Conservation (phyloP, 176 grass and related monocot genomes). For the Triticum dicoccoides region DNA sequence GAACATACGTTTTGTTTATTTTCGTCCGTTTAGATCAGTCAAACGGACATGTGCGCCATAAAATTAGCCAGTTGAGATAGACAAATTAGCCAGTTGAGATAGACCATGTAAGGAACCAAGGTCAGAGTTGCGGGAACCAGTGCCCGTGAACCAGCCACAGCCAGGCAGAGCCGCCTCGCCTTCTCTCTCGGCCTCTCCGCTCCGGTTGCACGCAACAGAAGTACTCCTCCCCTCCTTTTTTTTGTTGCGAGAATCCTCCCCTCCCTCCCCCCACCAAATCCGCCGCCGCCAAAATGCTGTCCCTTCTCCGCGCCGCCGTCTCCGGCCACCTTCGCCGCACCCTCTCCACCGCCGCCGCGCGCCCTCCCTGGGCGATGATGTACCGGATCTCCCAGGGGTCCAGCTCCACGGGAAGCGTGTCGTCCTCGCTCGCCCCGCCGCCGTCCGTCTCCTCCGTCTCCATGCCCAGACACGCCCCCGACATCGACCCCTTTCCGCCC, state of each 20-base stretch:
- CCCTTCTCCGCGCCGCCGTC: background rate
- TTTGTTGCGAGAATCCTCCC: background rate
- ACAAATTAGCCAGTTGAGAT: too few relatives aligned
- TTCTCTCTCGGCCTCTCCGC: background rate
- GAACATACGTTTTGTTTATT: too few relatives aligned
- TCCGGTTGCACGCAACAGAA: too few relatives aligned
- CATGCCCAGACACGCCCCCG: background rate
- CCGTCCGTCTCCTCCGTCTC: background rate
- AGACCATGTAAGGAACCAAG: too few relatives aligned
- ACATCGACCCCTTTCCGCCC: background rate
- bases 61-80: too few relatives aligned
- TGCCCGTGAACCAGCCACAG: too few relatives aligned
- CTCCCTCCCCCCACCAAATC: background rate
- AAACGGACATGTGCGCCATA: too few relatives aligned
- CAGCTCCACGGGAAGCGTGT: background rate
- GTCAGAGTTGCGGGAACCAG: too few relatives aligned
- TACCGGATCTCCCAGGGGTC: background rate
- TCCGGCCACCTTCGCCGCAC: background rate
- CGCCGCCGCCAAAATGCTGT: background rate
- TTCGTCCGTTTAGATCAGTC: too few relatives aligned
- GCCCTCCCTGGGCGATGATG: background rate
- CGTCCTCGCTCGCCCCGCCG: background rate
- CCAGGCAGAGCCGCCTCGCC: too few relatives aligned
- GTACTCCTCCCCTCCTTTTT: background rate
- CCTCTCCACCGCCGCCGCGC: background rate